These are phyloP conservation scores for Verticillium nubilum DNA, from an alignment of 2,329 filamentous ascomycete species.

Conservation along the genomic window DNA sequence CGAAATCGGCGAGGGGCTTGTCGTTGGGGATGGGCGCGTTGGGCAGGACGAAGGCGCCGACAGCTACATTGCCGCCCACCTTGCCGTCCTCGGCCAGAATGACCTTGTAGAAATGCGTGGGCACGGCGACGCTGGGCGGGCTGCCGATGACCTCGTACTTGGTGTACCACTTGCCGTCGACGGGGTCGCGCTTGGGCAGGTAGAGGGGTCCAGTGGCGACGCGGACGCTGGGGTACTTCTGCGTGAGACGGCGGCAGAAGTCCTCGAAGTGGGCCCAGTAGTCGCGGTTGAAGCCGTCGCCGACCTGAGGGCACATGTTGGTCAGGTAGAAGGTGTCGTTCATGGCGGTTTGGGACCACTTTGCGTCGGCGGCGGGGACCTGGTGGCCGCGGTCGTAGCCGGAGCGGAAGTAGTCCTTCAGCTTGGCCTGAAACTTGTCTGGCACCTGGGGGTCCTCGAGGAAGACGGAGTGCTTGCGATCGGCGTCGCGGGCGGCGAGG, in stretches of 20 bases:
- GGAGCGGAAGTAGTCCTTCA: conserved; percentile 91
- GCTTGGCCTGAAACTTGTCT: conserved; percentile 77
- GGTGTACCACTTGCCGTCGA: conserved; percentile 92
- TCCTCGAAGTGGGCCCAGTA: conserved; percentile 99
- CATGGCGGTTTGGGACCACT: conserved; percentile 93
- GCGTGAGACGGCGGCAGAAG: conserved; percentile 82
- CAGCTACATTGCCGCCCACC: conserved; percentile 66
- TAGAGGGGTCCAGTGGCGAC: conserved; percentile 94
- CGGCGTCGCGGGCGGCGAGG: conserved; percentile 66
- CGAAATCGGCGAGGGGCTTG: conserved; percentile 85
- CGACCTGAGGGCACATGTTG: conserved; percentile 99
- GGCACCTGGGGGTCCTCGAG: conserved; percentile 77
- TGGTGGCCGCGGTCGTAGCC: conserved; percentile 97
- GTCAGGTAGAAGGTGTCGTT: conserved; percentile 87
- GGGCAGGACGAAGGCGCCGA: conserved; percentile 92
- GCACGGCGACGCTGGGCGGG: conserved; percentile 90
- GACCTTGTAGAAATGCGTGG: conserved; percentile 99
- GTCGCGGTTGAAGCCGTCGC: conserved; percentile 96
- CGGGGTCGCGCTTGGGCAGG: conserved; percentile 73
- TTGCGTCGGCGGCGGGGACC: conserved; percentile 91
- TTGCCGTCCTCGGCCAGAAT: conserved; percentile 87
- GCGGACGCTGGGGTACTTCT: conserved; percentile 76
- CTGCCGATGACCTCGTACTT: conserved; percentile 92
- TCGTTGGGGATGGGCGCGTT: conserved; percentile 85
- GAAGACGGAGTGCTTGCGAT: conserved; percentile 80